Evolutionary conservation across 345 rosid species (phyloP).

Genomic region (thale cress (Arabidopsis thaliana)): TAIR10.1 NC_003076.8:21640501-21641000

Average conservation of each 20-base stretch:
- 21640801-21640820: conserved; percentile 29
- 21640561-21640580: conserved; percentile 26
- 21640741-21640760: conserved; percentile 17
- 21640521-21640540: background rate
- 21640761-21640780: conserved; percentile 10
- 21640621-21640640: conserved; percentile 82
- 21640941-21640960: conserved; percentile 24
- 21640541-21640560: background rate
- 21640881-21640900: conserved; percentile 21
- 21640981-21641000: conserved; percentile 14
- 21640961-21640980: conserved; percentile 6
- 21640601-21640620: conserved; percentile 63
- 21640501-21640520: background rate
- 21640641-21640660: conserved; percentile 67
- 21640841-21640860: background rate
- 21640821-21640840: conserved; percentile 6
- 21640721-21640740: background rate
- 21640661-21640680: conserved; percentile 74
- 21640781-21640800: background rate
- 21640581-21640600: conserved; percentile 74
- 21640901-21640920: conserved; percentile 12
- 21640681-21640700: conserved; percentile 78
- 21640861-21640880: background rate
- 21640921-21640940: conserved; percentile 30
- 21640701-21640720: conserved; percentile 49